phyloP scores from a whole-genome alignment of 1,139 yeast genomes.

The Taphrina pruni region DNA sequence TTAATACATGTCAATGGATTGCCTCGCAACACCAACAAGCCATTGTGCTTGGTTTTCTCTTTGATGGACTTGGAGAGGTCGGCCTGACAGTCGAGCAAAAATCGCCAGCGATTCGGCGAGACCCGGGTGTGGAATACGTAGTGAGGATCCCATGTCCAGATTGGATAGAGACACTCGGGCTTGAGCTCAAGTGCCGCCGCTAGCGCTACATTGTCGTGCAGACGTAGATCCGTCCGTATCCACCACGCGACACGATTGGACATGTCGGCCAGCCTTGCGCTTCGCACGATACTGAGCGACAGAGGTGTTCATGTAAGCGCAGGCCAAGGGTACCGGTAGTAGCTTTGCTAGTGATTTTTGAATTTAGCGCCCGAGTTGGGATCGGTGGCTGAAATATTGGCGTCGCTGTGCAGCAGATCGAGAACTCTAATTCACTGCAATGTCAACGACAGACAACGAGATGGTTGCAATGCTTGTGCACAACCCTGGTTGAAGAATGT shows the following conservation, averaged over 20 bases:
- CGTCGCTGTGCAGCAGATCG: neutral
- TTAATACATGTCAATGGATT: constrained; percentile 28
- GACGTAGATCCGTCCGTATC: constrained; percentile 36
- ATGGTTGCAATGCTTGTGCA: no score
- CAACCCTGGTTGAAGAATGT: no score
- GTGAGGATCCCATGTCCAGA: constrained; percentile 42
- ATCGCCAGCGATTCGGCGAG: constrained; percentile 39
- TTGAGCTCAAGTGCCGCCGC: constrained; percentile 36
- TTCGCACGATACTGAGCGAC: neutral
- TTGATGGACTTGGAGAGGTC: constrained; percentile 30
- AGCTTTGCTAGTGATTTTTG: no score
- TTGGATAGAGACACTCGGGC: constrained; percentile 35
- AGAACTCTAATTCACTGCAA: neutral
- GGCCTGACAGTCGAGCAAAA: constrained; percentile 35
- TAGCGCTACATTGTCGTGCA: constrained; percentile 38
- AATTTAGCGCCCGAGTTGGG: no score
- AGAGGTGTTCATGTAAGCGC: neutral
- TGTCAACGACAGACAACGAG: no score
- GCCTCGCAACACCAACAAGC: constrained; percentile 34
- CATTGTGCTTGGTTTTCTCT: constrained; percentile 28
- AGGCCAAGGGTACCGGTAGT: neutral
- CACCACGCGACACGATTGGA: constrained; percentile 31
- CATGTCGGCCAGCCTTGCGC: neutral
- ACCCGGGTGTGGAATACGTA: constrained; percentile 38
- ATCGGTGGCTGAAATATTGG: no score